Percentiles rank a stretch among this genome's conserved stretches.
These are phyloP conservation scores for Rhododendron ferrugineum DNA, from an alignment of 148 eudicot genomes.

Conservation along the genomic window DNA sequence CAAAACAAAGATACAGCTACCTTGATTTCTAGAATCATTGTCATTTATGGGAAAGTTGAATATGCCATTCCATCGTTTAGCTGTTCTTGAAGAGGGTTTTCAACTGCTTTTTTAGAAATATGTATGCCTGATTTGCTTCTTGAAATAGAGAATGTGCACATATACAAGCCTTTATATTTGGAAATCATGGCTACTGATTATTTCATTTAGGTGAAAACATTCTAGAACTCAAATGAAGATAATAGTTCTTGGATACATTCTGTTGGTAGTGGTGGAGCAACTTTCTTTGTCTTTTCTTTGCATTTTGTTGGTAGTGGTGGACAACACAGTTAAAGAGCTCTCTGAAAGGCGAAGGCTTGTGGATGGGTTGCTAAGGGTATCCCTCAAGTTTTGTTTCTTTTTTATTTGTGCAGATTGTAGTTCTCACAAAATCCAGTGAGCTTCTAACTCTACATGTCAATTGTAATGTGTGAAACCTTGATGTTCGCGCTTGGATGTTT, in stretches of 20 bases:
- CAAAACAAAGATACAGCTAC: neutral
- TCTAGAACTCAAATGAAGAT: neutral
- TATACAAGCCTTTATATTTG: neutral
- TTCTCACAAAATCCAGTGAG: too few relatives aligned
- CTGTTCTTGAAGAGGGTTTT: neutral
- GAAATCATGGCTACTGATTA: neutral
- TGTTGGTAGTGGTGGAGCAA: neutral
- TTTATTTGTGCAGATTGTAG: too few relatives aligned
- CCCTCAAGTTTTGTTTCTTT: too few relatives aligned
- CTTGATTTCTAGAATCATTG: neutral
- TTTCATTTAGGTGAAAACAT: neutral
- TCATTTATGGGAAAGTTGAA: neutral
- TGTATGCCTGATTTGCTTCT: neutral
- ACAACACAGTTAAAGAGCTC: too few relatives aligned
- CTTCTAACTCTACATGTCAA: too few relatives aligned
- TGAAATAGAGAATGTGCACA: neutral
- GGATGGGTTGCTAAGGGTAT: too few relatives aligned
- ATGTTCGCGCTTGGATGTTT: too few relatives aligned
- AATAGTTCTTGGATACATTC: neutral
- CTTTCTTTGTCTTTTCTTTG: neutral
- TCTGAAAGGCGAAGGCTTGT: too few relatives aligned
- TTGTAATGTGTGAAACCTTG: too few relatives aligned
- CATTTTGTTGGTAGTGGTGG: too few relatives aligned
- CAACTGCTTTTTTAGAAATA: neutral
- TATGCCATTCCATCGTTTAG: neutral